phyloP scores from a whole-genome alignment of 106 monocot genomes.

The Narthecium ossifragum region DNA sequence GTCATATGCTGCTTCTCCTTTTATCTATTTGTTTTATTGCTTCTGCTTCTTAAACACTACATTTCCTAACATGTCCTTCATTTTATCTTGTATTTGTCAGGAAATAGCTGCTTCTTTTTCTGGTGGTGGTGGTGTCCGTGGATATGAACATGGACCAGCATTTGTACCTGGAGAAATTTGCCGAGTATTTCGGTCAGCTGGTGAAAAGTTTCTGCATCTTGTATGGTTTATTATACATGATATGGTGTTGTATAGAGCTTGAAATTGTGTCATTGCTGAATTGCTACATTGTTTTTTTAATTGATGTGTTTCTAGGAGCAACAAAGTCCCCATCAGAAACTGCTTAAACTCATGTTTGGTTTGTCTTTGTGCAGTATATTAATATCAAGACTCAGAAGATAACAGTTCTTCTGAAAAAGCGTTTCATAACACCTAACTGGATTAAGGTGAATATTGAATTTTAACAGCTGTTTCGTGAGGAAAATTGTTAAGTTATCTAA shows the following conservation, averaged over 20 bases:
- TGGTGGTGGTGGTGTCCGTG: constrained; percentile 78
- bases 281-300: too few species aligned
- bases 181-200: constrained; percentile 68
- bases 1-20: background rate
- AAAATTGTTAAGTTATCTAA: background rate
- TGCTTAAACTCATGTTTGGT: too few species aligned
- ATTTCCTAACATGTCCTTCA: too few species aligned
- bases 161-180: constrained; percentile 93
- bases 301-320: too few species aligned
- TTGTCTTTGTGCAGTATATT: constrained; percentile 70
- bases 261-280: too few species aligned
- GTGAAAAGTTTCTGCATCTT: constrained; percentile 77
- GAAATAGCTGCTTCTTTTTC: constrained; percentile 95
- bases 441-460: constrained; percentile 50
- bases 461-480: background rate
- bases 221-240: constrained; percentile 40
- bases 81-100: constrained; percentile 25
- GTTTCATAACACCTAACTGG: constrained; percentile 94
- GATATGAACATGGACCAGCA: constrained; percentile 75
- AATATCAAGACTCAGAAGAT: constrained; percentile 86
- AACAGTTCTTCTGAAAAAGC: constrained; percentile 73
- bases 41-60: too few species aligned
- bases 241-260: too few species aligned
- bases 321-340: too few species aligned
- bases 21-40: constrained; percentile 2